Evolutionary conservation across 441 rosid genomes (phyloP).

Genomic region (Gossypium davidsonii): DNA sequence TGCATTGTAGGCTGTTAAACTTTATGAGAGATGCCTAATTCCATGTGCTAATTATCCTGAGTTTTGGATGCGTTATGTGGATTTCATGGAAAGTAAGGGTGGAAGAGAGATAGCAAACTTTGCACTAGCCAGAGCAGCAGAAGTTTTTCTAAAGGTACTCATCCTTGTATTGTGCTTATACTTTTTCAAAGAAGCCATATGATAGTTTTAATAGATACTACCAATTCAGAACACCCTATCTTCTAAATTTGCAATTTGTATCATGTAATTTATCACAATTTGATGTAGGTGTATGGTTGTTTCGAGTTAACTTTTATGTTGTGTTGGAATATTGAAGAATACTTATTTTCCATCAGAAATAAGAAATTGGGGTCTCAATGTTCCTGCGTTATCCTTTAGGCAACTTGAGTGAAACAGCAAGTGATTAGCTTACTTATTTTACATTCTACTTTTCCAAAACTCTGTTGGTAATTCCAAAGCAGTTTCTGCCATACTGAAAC

Average conservation of each 20-base stretch:
- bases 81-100: constrained; percentile 75
- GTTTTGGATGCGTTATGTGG: constrained; percentile 90
- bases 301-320: background rate
- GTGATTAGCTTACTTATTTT: background rate
- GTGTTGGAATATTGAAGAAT: background rate
- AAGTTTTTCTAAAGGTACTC: constrained; percentile 63
- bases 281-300: background rate
- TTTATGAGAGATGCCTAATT: constrained; percentile 84
- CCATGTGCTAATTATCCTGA: constrained; percentile 81
- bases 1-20: constrained; percentile 61
- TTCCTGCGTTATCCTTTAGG: background rate
- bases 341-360: background rate
- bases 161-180: constrained; percentile 5
- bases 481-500: constrained; percentile 11
- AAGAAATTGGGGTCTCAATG: background rate
- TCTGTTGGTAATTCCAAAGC: background rate
- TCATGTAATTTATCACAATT: background rate
- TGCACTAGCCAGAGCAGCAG: constrained; percentile 67
- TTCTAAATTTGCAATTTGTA: background rate
- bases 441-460: background rate
- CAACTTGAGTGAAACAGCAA: constrained; percentile 3
- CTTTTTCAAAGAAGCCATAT: background rate
- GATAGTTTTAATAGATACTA: background rate
- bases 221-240: background rate
- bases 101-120: constrained; percentile 84